Conservation (phyloP, 208 protist species). For the Porcisia hertigi region DNA sequence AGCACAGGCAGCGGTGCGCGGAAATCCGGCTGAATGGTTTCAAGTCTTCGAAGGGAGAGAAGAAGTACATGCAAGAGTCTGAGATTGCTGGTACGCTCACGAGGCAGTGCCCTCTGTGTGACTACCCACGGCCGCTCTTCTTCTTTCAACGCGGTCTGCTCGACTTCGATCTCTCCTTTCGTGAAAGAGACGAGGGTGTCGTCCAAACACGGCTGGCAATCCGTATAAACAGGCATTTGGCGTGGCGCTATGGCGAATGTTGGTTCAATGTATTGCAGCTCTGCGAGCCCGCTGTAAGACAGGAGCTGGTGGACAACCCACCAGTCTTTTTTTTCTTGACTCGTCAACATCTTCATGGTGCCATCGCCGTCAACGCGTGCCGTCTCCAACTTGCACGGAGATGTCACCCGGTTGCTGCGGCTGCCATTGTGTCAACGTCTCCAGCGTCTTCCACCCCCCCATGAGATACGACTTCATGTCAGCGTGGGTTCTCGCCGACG, state of each 20-base stretch:
- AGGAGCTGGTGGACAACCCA: constrained; percentile 40
- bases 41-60: neutral
- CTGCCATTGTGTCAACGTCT: constrained; percentile 11
- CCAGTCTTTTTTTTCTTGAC: constrained; percentile 62
- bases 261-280: constrained; percentile 83
- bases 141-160: constrained; percentile 29
- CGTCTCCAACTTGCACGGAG: constrained; percentile 42
- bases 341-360: constrained; percentile 25
- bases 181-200: constrained; percentile 32
- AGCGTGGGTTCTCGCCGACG: constrained; percentile 40
- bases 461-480: neutral
- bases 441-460: neutral
- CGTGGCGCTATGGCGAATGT: constrained; percentile 38
- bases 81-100: constrained; percentile 21
- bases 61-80: neutral
- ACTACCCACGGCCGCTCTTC: constrained; percentile 41
- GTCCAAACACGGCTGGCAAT: constrained; percentile 12
- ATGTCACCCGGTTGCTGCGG: neutral
- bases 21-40: constrained; percentile 33
- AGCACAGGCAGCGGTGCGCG: constrained; percentile 9
- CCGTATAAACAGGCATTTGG: constrained; percentile 14
- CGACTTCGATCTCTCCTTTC: constrained; percentile 25
- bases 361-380: constrained; percentile 39
- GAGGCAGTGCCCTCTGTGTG: constrained; percentile 46
- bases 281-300: constrained; percentile 43